These are phyloP conservation scores for Gnetum montanum DNA, from an alignment of 75 land plant genomes.

Conservation along the genomic window DNA sequence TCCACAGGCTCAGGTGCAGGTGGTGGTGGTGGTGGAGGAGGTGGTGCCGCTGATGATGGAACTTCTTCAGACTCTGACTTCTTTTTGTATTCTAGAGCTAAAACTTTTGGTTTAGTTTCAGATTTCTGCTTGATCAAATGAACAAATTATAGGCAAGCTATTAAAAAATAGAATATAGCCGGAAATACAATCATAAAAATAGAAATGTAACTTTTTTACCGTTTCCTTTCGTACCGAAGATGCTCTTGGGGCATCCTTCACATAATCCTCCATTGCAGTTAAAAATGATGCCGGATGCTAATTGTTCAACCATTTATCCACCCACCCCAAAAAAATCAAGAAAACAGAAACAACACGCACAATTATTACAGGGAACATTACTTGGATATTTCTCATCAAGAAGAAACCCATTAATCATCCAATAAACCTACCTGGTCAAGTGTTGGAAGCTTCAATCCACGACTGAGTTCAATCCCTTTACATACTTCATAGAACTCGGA, in stretches of 20 bases:
- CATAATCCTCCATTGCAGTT: constrained; percentile 82
- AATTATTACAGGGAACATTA: neutral
- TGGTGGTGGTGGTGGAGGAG: constrained; percentile 13
- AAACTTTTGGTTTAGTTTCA: constrained; percentile 8
- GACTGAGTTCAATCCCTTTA: constrained; percentile 59
- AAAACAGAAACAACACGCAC: neutral
- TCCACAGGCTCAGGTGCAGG: constrained; percentile 13
- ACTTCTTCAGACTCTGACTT: constrained; percentile 31
- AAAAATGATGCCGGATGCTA: constrained; percentile 89
- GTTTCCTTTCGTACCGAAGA: constrained; percentile 56
- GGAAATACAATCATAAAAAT: neutral
- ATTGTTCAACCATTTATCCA: constrained; percentile 4
- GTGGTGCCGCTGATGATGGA: constrained; percentile 23
- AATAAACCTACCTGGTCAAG: constrained; percentile 87
- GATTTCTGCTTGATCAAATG: neutral
- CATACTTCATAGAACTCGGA: constrained; percentile 84
- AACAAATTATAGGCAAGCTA: neutral
- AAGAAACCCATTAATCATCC: neutral
- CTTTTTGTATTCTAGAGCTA: constrained; percentile 63
- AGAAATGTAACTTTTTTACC: constrained; percentile 17
- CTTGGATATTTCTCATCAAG: neutral
- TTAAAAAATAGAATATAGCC: neutral
- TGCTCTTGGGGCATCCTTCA: constrained; percentile 61
- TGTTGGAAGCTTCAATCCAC: constrained; percentile 54
- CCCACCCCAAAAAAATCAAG: neutral